Evolutionary conservation across 257 asterid genomes (phyloP).

Genomic region (Verbena officinalis): DNA sequence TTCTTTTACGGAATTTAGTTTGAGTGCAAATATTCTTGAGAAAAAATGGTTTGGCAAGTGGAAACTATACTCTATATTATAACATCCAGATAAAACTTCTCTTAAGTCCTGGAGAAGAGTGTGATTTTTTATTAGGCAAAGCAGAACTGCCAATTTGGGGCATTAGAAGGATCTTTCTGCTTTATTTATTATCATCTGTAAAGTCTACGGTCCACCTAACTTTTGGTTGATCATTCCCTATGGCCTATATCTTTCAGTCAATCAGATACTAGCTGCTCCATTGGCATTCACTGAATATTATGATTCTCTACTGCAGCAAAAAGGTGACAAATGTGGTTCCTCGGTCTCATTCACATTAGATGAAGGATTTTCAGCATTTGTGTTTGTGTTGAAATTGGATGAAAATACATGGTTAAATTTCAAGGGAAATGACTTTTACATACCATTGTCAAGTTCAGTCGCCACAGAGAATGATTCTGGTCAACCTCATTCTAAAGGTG

Average conservation of each 20-base stretch:
- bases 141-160: neutral
- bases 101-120: neutral
- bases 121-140: neutral
- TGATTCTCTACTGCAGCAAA: conserved; percentile 54
- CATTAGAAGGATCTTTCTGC: conserved; percentile 19
- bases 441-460: conserved; percentile 55
- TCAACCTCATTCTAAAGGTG: conserved; percentile 34
- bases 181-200: conserved; percentile 21
- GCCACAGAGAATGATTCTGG: conserved; percentile 31
- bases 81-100: neutral
- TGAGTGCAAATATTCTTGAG: neutral
- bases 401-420: conserved; percentile 75
- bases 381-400: conserved; percentile 80
- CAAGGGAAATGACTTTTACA: conserved; percentile 75
- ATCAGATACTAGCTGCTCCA: conserved; percentile 17
- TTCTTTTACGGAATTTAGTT: conserved; percentile 9
- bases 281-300: conserved; percentile 27
- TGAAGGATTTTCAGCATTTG: conserved; percentile 57
- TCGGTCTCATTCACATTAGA: conserved; percentile 70
- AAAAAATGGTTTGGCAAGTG: conserved; percentile 13
- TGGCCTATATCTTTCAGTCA: conserved; percentile 11
- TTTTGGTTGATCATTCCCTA: conserved; percentile 12
- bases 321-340: conserved; percentile 57
- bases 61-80: neutral
- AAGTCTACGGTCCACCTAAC: conserved; percentile 4